These are phyloP conservation scores for Pistacia atlantica DNA, from an alignment of 345 rosid genomes.

Conservation along the genomic window DNA sequence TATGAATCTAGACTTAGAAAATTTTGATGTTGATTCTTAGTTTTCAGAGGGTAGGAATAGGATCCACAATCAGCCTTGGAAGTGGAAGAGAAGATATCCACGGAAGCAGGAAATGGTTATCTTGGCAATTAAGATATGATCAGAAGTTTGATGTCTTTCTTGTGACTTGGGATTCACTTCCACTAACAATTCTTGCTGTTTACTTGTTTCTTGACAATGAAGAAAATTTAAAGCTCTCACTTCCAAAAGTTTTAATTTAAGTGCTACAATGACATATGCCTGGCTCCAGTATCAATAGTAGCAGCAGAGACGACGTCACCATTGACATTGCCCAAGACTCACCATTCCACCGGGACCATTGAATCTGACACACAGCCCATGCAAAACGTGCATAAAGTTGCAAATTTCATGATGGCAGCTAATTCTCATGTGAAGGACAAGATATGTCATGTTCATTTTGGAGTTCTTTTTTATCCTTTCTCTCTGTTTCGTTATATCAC, in stretches of 20 bases:
- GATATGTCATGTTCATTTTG: background rate
- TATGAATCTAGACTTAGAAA: background rate
- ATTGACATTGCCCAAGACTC: too few relatives aligned
- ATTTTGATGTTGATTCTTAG: too few relatives aligned
- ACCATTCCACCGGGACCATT: background rate
- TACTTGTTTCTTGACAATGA: background rate
- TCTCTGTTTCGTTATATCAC: background rate
- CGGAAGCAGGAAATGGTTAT: background rate
- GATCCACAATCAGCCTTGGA: background rate
- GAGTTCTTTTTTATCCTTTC: background rate
- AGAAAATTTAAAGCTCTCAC: background rate
- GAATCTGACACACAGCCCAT: constrained; percentile 9
- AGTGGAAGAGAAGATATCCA: background rate
- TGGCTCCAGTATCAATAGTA: too few relatives aligned
- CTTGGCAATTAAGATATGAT: background rate
- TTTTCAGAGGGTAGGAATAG: background rate
- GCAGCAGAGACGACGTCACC: too few relatives aligned
- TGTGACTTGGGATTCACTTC: background rate
- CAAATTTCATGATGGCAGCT: constrained; percentile 1
- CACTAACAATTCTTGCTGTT: background rate
- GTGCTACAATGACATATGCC: background rate
- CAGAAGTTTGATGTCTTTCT: background rate
- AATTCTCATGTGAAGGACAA: background rate
- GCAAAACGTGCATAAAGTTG: constrained; percentile 6
- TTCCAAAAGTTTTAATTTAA: too few relatives aligned